phyloP scores from a whole-genome alignment of 2,329 filamentous ascomycete species.

The Trichophyton rubrum region DNA sequence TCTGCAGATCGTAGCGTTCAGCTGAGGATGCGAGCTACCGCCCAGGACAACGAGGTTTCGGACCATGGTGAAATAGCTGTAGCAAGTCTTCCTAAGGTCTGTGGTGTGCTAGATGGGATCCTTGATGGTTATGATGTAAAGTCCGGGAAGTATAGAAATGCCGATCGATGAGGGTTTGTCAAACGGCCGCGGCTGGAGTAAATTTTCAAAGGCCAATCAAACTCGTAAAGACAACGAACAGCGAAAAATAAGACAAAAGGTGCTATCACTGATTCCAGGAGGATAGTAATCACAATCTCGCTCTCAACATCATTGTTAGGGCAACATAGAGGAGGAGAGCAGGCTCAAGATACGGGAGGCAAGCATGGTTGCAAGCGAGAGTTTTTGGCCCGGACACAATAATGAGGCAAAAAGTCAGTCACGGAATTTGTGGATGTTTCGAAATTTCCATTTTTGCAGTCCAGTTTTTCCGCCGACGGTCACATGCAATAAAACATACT shows the following conservation, averaged over 20 bases:
- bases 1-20: slow-evolving; percentile 77
- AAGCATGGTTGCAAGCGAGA: slow-evolving; percentile 3
- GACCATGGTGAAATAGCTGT: slow-evolving; percentile 50
- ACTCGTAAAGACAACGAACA: slow-evolving; percentile 15
- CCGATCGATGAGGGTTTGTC: slow-evolving; percentile 3
- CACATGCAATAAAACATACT: neutral
- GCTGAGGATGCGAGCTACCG: slow-evolving; percentile 79
- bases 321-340: slow-evolving; percentile 5
- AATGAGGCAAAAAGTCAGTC: slow-evolving; percentile 5
- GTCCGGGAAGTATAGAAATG: slow-evolving; percentile 7
- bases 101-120: slow-evolving; percentile 7
- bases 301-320: slow-evolving; percentile 2
- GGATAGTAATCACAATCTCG: slow-evolving; percentile 11
- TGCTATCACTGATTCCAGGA: slow-evolving; percentile 16
- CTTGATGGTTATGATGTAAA: slow-evolving; percentile 6
- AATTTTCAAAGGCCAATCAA: slow-evolving; percentile 4
- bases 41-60: slow-evolving; percentile 90
- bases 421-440: slow-evolving; percentile 3
- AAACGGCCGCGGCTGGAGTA: slow-evolving; percentile 10
- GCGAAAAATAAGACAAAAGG: slow-evolving; percentile 10
- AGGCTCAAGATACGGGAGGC: slow-evolving; percentile 2
- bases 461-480: neutral
- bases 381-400: neutral
- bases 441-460: neutral
- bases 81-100: neutral